A percentile compares a stretch with the other conserved stretches of the same genome.
Conservation (phyloP, 23 red algal genomes). For the Porphyridium purpureum region DNA sequence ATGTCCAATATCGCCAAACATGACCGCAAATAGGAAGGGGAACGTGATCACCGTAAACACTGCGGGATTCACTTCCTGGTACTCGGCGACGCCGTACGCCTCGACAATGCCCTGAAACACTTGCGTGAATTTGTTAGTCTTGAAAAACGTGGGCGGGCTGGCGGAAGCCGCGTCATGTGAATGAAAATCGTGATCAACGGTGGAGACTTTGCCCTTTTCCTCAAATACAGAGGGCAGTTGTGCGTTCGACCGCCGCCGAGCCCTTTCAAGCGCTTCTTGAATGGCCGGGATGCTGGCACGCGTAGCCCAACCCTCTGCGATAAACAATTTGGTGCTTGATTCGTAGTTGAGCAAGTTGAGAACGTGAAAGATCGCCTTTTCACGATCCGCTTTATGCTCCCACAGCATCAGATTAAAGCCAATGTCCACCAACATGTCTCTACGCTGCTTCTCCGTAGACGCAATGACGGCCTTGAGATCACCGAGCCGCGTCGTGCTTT, state of each 20-base stretch:
- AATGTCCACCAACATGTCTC: conserved; percentile 42
- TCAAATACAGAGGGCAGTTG: conserved; percentile 75
- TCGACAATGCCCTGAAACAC: conserved; percentile 93
- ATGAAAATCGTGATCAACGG: not conserved
- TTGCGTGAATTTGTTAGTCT: conserved; percentile 73
- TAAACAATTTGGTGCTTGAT: conserved; percentile 55
- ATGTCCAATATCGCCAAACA: conserved; percentile 99
- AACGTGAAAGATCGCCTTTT: conserved; percentile 87
- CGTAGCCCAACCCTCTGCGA: conserved; percentile 83
- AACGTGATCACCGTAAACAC: conserved; percentile 76
- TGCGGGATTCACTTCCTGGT: conserved; percentile 91
- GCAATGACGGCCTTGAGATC: conserved; percentile 67
- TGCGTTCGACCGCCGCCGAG: conserved; percentile 27
- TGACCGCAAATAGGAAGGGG: conserved; percentile 94
- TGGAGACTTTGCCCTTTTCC: conserved; percentile 1
- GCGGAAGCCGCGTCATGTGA: not conserved
- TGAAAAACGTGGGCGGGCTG: conserved; percentile 59
- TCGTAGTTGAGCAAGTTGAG: conserved; percentile 95
- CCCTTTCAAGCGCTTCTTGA: conserved; percentile 34
- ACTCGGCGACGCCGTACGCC: conserved; percentile 71
- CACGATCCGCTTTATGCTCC: conserved; percentile 46
- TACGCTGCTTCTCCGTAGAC: conserved; percentile 33
- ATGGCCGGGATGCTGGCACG: conserved; percentile 18
- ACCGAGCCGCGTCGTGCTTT: conserved; percentile 7
- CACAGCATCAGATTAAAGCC: conserved; percentile 34